Conservation (phyloP, 2,329 filamentous ascomycete species). For the Clonostachys rosea region DNA sequence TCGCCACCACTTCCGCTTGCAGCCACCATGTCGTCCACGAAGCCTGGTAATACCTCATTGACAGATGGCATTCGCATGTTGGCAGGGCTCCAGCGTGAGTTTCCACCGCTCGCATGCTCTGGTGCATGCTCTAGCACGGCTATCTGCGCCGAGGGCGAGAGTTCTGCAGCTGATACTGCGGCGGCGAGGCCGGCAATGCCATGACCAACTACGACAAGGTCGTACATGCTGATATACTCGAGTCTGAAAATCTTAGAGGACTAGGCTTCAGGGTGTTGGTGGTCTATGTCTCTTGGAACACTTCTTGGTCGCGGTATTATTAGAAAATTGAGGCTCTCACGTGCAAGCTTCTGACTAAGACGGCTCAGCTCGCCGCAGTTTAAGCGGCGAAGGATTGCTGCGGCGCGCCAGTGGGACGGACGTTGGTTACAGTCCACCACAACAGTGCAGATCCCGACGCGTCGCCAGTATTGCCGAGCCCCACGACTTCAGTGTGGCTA, state of each 20-base stretch:
- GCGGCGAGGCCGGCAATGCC: conserved; percentile 5
- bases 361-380: too few species aligned
- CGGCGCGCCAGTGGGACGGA: too few species aligned
- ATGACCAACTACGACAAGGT: conserved; percentile 5
- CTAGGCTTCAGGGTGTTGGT: neutral
- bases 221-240: conserved; percentile 5
- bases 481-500: too few species aligned
- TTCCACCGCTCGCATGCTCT: conserved; percentile 5
- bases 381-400: too few species aligned
- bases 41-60: conserved; percentile 5
- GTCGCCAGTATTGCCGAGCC: too few species aligned
- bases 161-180: conserved; percentile 5
- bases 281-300: too few species aligned
- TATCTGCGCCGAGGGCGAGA: conserved; percentile 5
- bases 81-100: conserved; percentile 5
- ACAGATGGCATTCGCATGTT: conserved; percentile 5
- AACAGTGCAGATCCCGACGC: too few species aligned
- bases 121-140: conserved; percentile 5
- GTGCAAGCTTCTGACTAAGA: too few species aligned
- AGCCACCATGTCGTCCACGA: conserved; percentile 5
- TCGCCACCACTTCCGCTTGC: conserved; percentile 5
- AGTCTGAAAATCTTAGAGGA: conserved; percentile 5
- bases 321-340: too few species aligned
- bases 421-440: too few species aligned
- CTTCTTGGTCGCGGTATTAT: too few species aligned